Base-by-base conservation (phyloP, 1,284 basidiomycete genomes). In the Nidula niveotomentosa region DNA sequence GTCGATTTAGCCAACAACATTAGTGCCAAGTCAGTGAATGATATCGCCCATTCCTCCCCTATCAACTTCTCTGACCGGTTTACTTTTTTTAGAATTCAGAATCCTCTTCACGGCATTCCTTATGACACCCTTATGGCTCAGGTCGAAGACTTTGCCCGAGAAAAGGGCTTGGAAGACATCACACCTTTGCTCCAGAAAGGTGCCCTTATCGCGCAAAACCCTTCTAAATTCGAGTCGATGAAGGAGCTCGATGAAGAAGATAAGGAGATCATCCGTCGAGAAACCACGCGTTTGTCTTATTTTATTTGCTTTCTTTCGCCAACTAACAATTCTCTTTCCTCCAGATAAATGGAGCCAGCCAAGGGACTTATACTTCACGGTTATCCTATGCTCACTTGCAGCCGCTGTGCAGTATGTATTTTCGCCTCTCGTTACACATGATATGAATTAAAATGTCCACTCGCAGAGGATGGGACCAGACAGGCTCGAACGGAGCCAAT, bases 401-500 rank as follows among this genome's bases (percentile, higher is more conserved):
- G 84, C 84, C 10, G 83, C 83, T 46, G 81, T 84, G 8, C 84
- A 86, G 76, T 85, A 72, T 51, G 69, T 56, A n/a, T n/a, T n/a
- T n/a, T n/a, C n/a, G n/a, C n/a, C n/a, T 33, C 9, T 56, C 10
- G 49, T 6, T 44, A 3, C 23, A 36, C 13, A 34, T 41, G 33
- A 30, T 36, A 49, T 36, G 36, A 44, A 53, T 45, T 57, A 18
- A 54, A 47, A 51, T 56, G 37, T 53, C 49, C 10, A 49, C 44
- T 48, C 49, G 35, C 60, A 81, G 78, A 62, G 80, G 80, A 45
- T 83, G 80, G 82, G 84, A 86, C 67, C 81, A 86, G 63, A 82
- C 81, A 1, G 84, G 81, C 39, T 79, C 78, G 50, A 86, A 86
- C 61, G 84, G 83, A 43, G 86, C 85, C 36, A 85, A 87, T 63